Evolutionary conservation across 345 rosid species (phyloP), one percentile per base, ranked within the genome.

Genomic region (Limnanthes douglasii): DNA sequence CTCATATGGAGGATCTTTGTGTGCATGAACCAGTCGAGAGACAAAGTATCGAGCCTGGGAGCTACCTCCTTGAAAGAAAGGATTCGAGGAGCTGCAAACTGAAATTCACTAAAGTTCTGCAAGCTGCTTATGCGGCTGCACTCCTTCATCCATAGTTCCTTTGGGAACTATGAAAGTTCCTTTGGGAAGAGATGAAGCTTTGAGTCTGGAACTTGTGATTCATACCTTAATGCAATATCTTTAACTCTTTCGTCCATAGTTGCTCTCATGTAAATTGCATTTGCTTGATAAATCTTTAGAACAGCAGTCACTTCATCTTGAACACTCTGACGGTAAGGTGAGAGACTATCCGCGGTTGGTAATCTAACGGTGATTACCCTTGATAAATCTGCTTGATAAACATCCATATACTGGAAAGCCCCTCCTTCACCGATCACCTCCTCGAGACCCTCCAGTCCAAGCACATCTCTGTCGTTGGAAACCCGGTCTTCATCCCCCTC

Each of bases 51-150:
- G 66, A 17, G 92, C 80, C 61, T 61, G 84, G 35, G 92, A 78
- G 59, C 81, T 74, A 20, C 85, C 85, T 78, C 92, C 92, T 78
- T 78, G 57, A 74, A 78, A 2, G 78, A 61, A 40, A 78, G 85
- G 45, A 78, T 78, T 29, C 71, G 61, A 14, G 92, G 84, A 21
- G 80, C 84, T 18, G 80, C 80, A 54, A 78, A 78, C 41, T 81
- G 73, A 14, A 46, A 64, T 59, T 81, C 10, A 78, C 85, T 48
- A 78, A 58, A 31, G 80, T 74, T 72, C 68, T 57, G 59, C 85
- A 78, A 35, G 92, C 75, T 6, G 92, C 84, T 56, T 68, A 51
- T 43, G 81, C 66, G 2, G 85, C 72, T 12, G 81, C 84, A 59
- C 56, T 74, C 59, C 66, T 71, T 51, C 80, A 80, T 44, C 61